Base-by-base conservation (phyloP, 2,329 filamentous ascomycete species). In the Claviceps sp. region DNA sequence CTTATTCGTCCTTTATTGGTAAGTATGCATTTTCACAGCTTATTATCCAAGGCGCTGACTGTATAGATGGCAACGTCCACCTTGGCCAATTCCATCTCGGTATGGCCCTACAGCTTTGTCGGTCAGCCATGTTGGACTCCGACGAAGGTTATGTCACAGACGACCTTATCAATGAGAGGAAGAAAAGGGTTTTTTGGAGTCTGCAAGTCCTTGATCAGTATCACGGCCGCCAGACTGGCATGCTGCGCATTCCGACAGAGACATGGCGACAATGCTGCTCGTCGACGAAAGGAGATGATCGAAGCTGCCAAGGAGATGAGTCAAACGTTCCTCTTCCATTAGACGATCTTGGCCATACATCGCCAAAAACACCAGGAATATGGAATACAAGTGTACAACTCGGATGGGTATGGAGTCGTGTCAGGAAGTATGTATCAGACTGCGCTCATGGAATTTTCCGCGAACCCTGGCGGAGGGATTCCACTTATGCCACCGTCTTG, bases 391-490 rank as follows among this genome's bases (percentile, higher is more conserved):
- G 70, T 5, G 64, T 73, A 1, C 70, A 75, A 50, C 68, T 77
- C 1, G 72, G 71, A 1, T 75, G 73, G 73, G 69, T 76, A 4
- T 77, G 74, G 74, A 75, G 72, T 51, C 65, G 68, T 41, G 69
- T 72, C 1, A 55, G 68, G 47, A 64, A 68, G 24, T 77, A 76
- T 50, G 70, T 76, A 0, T 72, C 68, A 1, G 68, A 76, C 55
- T 76, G 73, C 52, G 64, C 73, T 0, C 68, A 65, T 37, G 73
- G 73, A 48, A 68, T 69, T 13, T 61, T 75, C 38, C 72, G 69
- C 48, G 74, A 76, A 52, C 74, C 74, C 0, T 77, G 74, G 74
- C 63, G 73, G 14, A 68, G 73, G 56, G 73, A 76, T 59, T 77
- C 74, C 0, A 72, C 70, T 64, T 77, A 77, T 58, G 65, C 74